A percentile compares a stretch with the other conserved stretches of the same genome.
phyloP scores from a whole-genome alignment of 495 filamentous ascomycete species.

The Lasiosphaeria hispida region DNA sequence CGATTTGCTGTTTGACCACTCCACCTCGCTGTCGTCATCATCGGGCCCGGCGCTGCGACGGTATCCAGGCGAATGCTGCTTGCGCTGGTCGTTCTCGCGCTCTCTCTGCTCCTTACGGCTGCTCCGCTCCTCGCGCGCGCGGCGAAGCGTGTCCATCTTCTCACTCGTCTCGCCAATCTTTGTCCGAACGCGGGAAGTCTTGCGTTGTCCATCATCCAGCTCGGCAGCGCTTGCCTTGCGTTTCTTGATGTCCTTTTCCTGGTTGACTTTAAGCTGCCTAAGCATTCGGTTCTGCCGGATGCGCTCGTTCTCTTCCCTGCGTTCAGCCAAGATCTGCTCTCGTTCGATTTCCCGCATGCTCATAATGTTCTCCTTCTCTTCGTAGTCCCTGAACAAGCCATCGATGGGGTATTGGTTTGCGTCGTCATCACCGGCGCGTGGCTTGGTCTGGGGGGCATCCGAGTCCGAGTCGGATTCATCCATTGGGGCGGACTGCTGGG shows the following conservation, averaged over 20 bases:
- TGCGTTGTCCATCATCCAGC: constrained; percentile 66
- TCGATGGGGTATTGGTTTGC: constrained; percentile 82
- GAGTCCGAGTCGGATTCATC: constrained; percentile 81
- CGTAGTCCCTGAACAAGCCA: constrained; percentile 73
- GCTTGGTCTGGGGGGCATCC: constrained; percentile 50
- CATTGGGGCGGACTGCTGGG: constrained; percentile 82
- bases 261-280: constrained; percentile 71
- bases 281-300: constrained; percentile 79
- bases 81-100: constrained; percentile 61
- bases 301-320: constrained; percentile 75
- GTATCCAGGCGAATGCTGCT: constrained; percentile 43
- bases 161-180: constrained; percentile 75
- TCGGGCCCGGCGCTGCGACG: constrained; percentile 57
- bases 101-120: constrained; percentile 72
- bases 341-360: constrained; percentile 85
- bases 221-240: constrained; percentile 75
- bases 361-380: constrained; percentile 81
- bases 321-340: constrained; percentile 84
- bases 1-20: constrained; percentile 57
- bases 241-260: constrained; percentile 68
- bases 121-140: constrained; percentile 78
- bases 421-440: constrained; percentile 56
- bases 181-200: constrained; percentile 79
- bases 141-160: constrained; percentile 79
- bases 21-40: constrained; percentile 77